These are phyloP conservation scores for Pelargonium australe DNA, from an alignment of 441 rosid species.

Conservation along the genomic window DNA sequence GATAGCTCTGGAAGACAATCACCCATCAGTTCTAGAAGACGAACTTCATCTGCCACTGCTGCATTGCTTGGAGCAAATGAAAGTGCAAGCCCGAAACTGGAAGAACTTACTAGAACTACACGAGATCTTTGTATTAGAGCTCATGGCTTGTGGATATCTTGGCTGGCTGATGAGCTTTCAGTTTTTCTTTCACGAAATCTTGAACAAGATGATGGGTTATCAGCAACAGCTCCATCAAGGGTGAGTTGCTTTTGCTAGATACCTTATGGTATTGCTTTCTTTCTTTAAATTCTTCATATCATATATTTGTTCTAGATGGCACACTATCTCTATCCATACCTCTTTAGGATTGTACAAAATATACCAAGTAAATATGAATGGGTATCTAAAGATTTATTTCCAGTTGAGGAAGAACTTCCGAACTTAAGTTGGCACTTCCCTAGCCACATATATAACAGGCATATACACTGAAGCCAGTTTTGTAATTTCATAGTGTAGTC, in stretches of 20 bases:
- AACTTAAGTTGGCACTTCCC: neutral
- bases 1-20: constrained; percentile 52
- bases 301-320: neutral
- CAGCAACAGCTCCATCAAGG: constrained; percentile 68
- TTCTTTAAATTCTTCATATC: constrained; percentile 16
- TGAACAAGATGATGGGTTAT: constrained; percentile 74
- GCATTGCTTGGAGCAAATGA: constrained; percentile 87
- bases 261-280: constrained; percentile 14
- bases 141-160: constrained; percentile 81
- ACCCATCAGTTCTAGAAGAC: constrained; percentile 49
- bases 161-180: constrained; percentile 83
- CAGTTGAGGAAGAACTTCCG: too few species aligned
- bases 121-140: constrained; percentile 81
- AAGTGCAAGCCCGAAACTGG: constrained; percentile 66
- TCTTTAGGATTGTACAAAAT: neutral
- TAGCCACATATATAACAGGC: neutral
- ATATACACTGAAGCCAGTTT: neutral
- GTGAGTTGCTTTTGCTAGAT: constrained; percentile 33
- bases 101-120: constrained; percentile 51
- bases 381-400: too few species aligned
- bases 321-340: neutral
- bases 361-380: too few species aligned
- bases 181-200: constrained; percentile 62
- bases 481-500: neutral
- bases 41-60: constrained; percentile 65